A percentile compares a stretch with the other conserved stretches of the same genome.
Conservation (phyloP, 805 yeast genomes). For the Kazachstania africana region DNA sequence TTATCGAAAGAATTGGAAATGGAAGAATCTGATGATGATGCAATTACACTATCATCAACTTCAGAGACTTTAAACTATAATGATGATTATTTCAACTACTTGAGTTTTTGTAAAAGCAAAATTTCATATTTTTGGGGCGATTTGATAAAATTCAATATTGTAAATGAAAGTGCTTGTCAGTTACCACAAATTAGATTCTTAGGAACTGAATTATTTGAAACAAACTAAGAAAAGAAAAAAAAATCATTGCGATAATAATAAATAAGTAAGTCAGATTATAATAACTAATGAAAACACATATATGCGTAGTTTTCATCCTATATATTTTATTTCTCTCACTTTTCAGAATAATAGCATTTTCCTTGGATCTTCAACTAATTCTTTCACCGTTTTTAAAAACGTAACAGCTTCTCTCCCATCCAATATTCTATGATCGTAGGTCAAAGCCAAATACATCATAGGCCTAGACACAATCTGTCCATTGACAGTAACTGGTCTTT, state of each 20-base stretch:
- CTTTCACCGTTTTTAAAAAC: constrained; percentile 91
- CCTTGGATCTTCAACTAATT: constrained; percentile 96
- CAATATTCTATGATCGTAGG: constrained; percentile 94
- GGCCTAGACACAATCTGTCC: constrained; percentile 96
- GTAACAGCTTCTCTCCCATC: constrained; percentile 99
- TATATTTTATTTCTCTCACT: too few species aligned
- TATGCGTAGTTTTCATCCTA: too few species aligned
- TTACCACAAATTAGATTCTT: constrained; percentile 51
- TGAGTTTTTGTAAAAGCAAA: constrained; percentile 63
- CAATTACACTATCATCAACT: neutral
- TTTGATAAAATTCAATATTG: constrained; percentile 45
- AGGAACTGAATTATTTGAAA: neutral
- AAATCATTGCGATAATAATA: neutral
- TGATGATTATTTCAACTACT: constrained; percentile 60
- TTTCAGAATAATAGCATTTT: constrained; percentile 66
- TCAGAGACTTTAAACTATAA: constrained; percentile 16
- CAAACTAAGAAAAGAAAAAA: neutral
- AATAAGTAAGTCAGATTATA: too few species aligned
- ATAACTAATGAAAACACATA: too few species aligned
- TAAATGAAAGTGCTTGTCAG: constrained; percentile 18
- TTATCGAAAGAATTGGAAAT: constrained; percentile 2
- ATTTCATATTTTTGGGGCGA: constrained; percentile 63
- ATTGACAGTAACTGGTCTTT: constrained; percentile 92
- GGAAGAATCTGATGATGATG: neutral
- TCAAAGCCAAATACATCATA: constrained; percentile 98